These are phyloP conservation scores for Chalaropsis thielavioides DNA, from an alignment of 2,329 filamentous ascomycete species.

Conservation along the genomic window DNA sequence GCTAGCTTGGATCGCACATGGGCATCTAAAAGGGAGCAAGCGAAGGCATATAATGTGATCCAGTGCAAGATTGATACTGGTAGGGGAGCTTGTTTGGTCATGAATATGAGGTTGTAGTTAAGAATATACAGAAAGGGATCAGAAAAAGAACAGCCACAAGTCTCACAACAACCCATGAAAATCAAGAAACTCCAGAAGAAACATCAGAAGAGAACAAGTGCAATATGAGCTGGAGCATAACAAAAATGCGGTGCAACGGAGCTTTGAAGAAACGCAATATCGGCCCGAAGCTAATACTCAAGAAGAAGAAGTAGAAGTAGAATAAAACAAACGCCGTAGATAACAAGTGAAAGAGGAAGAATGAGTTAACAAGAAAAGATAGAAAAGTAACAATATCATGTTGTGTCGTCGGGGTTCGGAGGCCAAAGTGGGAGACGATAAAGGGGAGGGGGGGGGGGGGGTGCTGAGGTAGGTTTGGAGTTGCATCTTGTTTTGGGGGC, in stretches of 20 bases:
- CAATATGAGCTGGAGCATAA: background rate
- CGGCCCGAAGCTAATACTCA: conserved; percentile 9
- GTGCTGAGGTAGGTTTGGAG: background rate
- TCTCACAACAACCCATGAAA: conserved; percentile 1
- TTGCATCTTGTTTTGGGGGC: background rate
- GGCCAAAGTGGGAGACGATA: background rate
- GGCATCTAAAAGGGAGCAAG: background rate
- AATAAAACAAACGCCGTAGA: conserved; percentile 7
- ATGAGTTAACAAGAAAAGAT: background rate
- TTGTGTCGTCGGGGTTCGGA: background rate
- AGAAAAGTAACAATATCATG: background rate
- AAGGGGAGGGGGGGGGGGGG: background rate
- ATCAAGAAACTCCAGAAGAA: conserved; percentile 5
- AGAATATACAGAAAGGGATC: background rate
- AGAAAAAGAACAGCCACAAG: background rate
- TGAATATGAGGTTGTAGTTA: background rate
- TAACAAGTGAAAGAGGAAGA: background rate
- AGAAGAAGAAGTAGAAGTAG: conserved; percentile 8
- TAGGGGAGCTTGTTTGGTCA: background rate
- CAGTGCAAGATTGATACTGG: background rate
- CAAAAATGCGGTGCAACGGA: background rate
- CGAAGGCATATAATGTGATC: background rate
- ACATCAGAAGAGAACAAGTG: conserved; percentile 4
- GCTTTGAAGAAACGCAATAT: conserved; percentile 1
- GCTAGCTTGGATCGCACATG: background rate